Evolutionary conservation across 208 protist genomes (phyloP), one percentile per base, ranked within the genome.

Genomic region (Crithidia sp.): DNA sequence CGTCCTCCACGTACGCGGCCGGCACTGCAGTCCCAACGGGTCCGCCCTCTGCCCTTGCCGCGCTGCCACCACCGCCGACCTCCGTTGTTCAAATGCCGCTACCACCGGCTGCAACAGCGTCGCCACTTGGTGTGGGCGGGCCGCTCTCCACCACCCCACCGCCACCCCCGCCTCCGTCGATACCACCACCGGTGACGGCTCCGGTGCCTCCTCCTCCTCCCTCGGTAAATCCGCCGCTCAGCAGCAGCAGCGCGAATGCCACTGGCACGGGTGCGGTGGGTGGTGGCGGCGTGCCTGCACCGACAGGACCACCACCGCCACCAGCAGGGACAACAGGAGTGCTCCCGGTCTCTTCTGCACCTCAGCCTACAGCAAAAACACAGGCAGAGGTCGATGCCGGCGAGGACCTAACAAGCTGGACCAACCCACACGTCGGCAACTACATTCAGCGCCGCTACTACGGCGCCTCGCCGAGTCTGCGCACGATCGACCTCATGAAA

Each of bases 391-490:
- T n/a, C 47, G 54, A 17, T 4, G 43, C 52, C 17, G 65, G 19
- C 8, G 56, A 74, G 3, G 67, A 76, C 47, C 77, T 74, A 0
- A 63, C 91, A 12, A 65, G 71, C 53, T 96, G 91, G 89, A 90
- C 86, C 7, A 96, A 96, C 76, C 90, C 90, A 16, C 89, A 96
- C 66, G 91, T 96, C 3, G 89, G 89, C 40, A 87, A 92, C 77
- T 96, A 96, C 79, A 96, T 96, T 57, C 87, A 91, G 71, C 88
- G 91, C 0, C 88, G 91, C 28, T 96, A 93, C 77, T 96, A 96
- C 76, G 91, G 91, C 10, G 89, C 87, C 12, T 80, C 78, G 36
- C 91, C 91, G 36, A 94, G 91, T 69, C 84, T 96, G 69, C 91
- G 91, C 59, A 87, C 91, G 7, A 85, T 82, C 9, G 91, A 86